Percentiles rank a stretch among this genome's conserved stretches.
Evolutionary conservation across 2,329 filamentous ascomycete species (phyloP).

Genomic region (Aspergillus tubingensis): DNA sequence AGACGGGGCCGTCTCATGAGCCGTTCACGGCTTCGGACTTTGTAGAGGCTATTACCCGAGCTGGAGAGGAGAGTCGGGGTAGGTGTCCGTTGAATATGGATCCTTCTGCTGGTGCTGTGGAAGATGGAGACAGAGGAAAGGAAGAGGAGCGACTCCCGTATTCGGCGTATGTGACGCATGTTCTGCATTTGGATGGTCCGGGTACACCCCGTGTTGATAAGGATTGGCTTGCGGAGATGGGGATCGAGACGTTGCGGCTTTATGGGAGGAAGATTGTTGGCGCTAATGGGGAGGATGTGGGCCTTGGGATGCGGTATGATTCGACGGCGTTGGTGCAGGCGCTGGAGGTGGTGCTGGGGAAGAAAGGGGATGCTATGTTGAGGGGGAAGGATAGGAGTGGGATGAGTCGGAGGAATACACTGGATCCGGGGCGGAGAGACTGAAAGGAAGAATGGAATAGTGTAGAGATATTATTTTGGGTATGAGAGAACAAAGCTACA

Average conservation of each 20-base stretch:
- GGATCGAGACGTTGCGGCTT: constrained; percentile 74
- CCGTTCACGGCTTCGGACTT: constrained; percentile 80
- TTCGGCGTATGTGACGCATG: constrained; percentile 74
- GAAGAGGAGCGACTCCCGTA: constrained; percentile 50
- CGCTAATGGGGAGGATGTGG: constrained; percentile 46
- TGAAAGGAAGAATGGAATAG: constrained; percentile 23
- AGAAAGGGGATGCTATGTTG: constrained; percentile 55
- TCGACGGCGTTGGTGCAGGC: constrained; percentile 71
- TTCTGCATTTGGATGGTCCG: constrained; percentile 75
- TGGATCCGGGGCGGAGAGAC: constrained; percentile 40
- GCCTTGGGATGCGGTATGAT: constrained; percentile 69
- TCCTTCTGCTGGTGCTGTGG: background rate
- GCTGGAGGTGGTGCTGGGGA: constrained; percentile 74
- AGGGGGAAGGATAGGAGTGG: constrained; percentile 42
- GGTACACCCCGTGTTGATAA: constrained; percentile 71
- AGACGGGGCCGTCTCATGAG: constrained; percentile 70
- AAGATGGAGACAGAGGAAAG: background rate
- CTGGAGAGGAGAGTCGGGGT: constrained; percentile 68
- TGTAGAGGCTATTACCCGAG: constrained; percentile 73
- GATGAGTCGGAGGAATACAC: constrained; percentile 61
- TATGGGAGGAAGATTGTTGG: constrained; percentile 65
- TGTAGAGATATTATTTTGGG: background rate
- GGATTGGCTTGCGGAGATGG: constrained; percentile 62
- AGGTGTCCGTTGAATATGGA: constrained; percentile 24
- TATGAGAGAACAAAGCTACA: background rate